Conservation (phyloP, 176 grass and related monocot genomes). For the Rhynchospora breviuscula region DNA sequence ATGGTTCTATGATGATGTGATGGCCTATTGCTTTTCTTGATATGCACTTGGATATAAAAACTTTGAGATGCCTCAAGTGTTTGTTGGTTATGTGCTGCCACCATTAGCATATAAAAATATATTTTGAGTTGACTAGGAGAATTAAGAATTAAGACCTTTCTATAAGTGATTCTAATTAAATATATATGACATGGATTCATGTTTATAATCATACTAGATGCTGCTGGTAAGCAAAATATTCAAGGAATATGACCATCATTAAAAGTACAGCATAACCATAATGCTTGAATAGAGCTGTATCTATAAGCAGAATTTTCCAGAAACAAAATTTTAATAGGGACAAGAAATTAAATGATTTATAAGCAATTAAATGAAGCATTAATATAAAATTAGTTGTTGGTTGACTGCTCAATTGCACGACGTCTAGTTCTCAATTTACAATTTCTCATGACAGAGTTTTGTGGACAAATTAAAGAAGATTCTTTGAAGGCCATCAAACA, state of each 20-base stretch:
- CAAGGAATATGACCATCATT: not conserved
- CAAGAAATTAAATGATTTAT: no score
- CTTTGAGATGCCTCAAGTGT: constrained; percentile 3
- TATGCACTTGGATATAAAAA: not conserved
- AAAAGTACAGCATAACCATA: not conserved
- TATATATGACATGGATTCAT: not conserved
- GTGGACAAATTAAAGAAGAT: not conserved
- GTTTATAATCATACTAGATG: not conserved
- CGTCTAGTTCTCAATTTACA: not conserved
- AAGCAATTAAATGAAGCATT: not conserved
- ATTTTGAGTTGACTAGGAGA: not conserved
- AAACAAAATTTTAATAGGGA: not conserved
- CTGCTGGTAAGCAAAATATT: not conserved
- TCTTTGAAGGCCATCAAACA: not conserved
- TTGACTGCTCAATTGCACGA: not conserved
- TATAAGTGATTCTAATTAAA: not conserved
- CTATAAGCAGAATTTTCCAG: not conserved
- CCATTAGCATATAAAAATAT: not conserved
- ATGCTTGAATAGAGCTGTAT: not conserved
- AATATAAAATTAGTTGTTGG: not conserved
- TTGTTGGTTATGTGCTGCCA: not conserved
- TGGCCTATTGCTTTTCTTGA: not conserved
- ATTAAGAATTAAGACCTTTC: not conserved
- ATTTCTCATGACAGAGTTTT: not conserved
- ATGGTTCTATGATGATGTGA: not conserved